Evolutionary conservation across 106 monocot species (phyloP).

Genomic region (Dendrobium catenatum): DNA sequence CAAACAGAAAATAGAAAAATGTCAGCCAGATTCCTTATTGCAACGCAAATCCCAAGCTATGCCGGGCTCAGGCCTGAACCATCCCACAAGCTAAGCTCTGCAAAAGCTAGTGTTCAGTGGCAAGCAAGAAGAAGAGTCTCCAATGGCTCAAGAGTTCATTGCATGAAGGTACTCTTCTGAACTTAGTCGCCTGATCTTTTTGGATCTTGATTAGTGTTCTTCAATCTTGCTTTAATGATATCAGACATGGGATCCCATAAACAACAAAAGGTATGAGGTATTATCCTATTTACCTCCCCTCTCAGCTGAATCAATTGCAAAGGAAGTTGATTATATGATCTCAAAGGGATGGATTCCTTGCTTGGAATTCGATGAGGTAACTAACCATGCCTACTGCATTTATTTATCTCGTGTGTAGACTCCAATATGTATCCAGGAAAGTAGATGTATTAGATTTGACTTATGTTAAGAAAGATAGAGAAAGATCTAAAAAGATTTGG

Average conservation of each 20-base stretch:
- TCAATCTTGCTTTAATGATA: too few species aligned
- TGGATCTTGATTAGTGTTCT: too few species aligned
- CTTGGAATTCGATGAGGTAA: slow-evolving; percentile 84
- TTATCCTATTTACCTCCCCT: slow-evolving; percentile 80
- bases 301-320: slow-evolving; percentile 57
- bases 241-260: slow-evolving; percentile 72
- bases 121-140: slow-evolving; percentile 18
- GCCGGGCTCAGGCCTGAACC: too few species aligned
- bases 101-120: slow-evolving; percentile 9
- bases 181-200: too few species aligned
- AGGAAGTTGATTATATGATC: slow-evolving; percentile 75
- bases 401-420: background rate
- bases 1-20: too few species aligned
- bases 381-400: background rate
- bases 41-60: too few species aligned
- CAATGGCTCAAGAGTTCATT: slow-evolving; percentile 38
- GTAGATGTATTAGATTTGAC: too few species aligned
- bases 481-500: too few species aligned
- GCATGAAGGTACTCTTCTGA: slow-evolving; percentile 46
- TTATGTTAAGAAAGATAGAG: too few species aligned
- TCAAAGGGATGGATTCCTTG: slow-evolving; percentile 71
- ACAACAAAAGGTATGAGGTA: slow-evolving; percentile 76
- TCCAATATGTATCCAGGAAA: too few species aligned
- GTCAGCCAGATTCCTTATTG: too few species aligned
- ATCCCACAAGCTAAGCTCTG: too few species aligned